These are phyloP conservation scores for Globisporangium cederbergense DNA, from an alignment of 352 stramenopile species.

Conservation along the genomic window DNA sequence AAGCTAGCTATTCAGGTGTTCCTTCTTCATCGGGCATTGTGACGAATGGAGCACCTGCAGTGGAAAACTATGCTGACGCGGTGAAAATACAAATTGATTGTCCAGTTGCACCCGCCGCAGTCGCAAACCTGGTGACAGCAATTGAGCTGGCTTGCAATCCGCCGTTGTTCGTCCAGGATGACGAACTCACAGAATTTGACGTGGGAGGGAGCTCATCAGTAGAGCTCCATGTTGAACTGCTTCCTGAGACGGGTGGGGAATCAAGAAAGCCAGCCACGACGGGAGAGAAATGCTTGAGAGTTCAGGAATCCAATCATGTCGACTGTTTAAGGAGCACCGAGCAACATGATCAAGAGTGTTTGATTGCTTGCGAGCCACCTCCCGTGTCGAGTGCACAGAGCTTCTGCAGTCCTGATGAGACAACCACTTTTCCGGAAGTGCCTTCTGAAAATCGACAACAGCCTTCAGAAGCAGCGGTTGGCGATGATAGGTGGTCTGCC, in stretches of 20 bases:
- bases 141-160: neutral
- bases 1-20: neutral
- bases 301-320: neutral
- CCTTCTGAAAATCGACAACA: neutral
- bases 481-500: neutral
- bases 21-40: neutral
- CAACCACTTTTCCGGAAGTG: neutral
- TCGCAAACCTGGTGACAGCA: neutral
- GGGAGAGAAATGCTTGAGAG: neutral
- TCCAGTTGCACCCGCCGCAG: neutral
- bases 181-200: neutral
- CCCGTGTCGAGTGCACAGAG: neutral
- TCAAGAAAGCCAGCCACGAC: neutral
- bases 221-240: neutral
- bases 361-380: neutral
- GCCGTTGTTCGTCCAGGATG: neutral
- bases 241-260: neutral
- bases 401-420: neutral
- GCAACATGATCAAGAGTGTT: neutral
- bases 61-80: neutral
- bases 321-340: neutral
- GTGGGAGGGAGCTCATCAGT: neutral
- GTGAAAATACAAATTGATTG: neutral
- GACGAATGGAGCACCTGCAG: neutral
- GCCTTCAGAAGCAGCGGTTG: neutral